Base-by-base conservation (phyloP, 1,284 basidiomycete genomes). In the Ustilago vetiveriae region DNA sequence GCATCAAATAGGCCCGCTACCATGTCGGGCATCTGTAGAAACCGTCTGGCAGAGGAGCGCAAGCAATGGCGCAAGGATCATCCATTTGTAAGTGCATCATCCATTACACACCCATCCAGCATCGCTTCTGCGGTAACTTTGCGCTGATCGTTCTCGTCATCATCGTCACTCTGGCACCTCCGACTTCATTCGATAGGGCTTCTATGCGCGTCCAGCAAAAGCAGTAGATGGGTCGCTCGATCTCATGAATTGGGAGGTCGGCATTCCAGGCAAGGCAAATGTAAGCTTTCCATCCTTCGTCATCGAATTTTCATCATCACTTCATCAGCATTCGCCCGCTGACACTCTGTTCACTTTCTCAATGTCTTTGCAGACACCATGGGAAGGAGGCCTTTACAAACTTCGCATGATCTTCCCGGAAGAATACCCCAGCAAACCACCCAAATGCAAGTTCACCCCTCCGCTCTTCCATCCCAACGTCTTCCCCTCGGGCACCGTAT, bases 31-130 rank as follows among this genome's bases (percentile, higher is more conserved):
- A 72, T 72, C 55, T 72, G 69, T 56, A 63, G 69, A 17, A 67
- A 67, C 36, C 64, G 93, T 76, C 86, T 96, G 17, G 88, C 94
- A 30, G 96, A 98, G 84, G 96, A 99, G 84, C 89, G 96, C 78
- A 98, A 98, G 84, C 92, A 96, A 79, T 99, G 96, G 96, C 85
- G 96, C 68, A 98, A 95, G 83, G 96, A 99, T 78, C 96, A 98
- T 84, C 96, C 96, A 43, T 98, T 96, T 79, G 95, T 98, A 84
- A 83, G 93, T 88, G n/a, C n/a, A n/a, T n/a, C n/a, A n/a, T n/a
- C n/a, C n/a, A n/a, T n/a, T n/a, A n/a, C n/a, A n/a, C n/a, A n/a
- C n/a, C n/a, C n/a, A n/a, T n/a, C n/a, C 29, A 35, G 7, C 26
- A 14, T 8, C 10, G 6, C 19, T 14, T 21, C 2, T 1, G 5